These are phyloP conservation scores for Biscogniauxia marginata DNA, from an alignment of 2,329 filamentous ascomycete genomes.

Conservation along the genomic window DNA sequence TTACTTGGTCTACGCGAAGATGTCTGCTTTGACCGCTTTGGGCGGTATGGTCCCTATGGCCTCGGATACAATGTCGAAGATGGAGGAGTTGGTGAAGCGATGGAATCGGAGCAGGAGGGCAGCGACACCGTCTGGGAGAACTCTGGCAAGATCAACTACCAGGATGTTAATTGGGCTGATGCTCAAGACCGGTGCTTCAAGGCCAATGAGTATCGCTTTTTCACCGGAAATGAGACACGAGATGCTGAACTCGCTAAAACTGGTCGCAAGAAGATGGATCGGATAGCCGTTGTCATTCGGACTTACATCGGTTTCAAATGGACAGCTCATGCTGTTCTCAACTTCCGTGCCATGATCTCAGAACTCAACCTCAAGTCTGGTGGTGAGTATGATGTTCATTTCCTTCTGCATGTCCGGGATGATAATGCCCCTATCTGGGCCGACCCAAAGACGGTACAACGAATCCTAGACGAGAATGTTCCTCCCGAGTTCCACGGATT, in stretches of 20 bases:
- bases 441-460: conserved; percentile 70
- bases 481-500: conserved; percentile 76
- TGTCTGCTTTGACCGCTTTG: conserved; percentile 85
- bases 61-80: conserved; percentile 73
- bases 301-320: conserved; percentile 80
- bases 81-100: conserved; percentile 70
- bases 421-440: conserved; percentile 78
- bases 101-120: conserved; percentile 70
- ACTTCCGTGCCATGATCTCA: conserved; percentile 76
- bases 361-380: conserved; percentile 77
- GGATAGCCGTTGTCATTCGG: conserved; percentile 75
- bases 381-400: conserved; percentile 79
- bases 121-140: conserved; percentile 57
- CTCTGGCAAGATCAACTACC: conserved; percentile 56
- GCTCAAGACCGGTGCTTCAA: conserved; percentile 54
- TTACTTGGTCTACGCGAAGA: conserved; percentile 73
- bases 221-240: conserved; percentile 37
- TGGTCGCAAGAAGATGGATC: conserved; percentile 44
- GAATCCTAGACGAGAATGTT: conserved; percentile 64
- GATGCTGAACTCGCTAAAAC: conserved; percentile 28
- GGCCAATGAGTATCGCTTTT: conserved; percentile 64
- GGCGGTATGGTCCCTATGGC: conserved; percentile 80
- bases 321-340: conserved; percentile 73
- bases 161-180: conserved; percentile 52
- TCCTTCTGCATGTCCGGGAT: conserved; percentile 82